Evolutionary conservation across 2,329 filamentous ascomycete species (phyloP), one percentile per base, ranked within the genome.

Genomic region (Verticillium klebahnii): DNA sequence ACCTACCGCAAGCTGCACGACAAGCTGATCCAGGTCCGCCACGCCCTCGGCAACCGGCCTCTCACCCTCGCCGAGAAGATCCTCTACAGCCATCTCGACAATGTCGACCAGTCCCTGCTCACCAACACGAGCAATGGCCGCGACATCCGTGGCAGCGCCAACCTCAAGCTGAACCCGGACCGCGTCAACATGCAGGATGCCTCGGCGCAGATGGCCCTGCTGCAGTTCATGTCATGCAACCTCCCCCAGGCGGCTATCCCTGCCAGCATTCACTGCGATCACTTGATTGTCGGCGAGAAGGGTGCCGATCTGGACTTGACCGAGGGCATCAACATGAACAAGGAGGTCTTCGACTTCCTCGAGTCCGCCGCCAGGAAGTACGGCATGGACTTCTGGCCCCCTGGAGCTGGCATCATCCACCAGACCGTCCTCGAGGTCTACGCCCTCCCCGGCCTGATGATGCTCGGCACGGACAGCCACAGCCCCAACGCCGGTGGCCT

Each of bases 121-220:
- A 87, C 85, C 60, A 87, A 88, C 71, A 97, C 93, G 58, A 85
- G 92, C 76, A 92, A 93, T 84, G 94, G 93, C 68, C 85, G 85
- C 59, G 85, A 89, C 71, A 89, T 99, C 65, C 88, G 95, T 52
- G 94, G 94, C 68, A 88, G 88, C 72, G 93, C 93, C 58, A 98
- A 96, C 74, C 84, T 99, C 77, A 96, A 96, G 81, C 89, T 99
- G 76, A 97, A 97, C 78, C 95, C 95, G 25, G 95, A 99, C 76
- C 87, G 95, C 60, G 95, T 98, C 69, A 96, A 96, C 67, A 99
- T 99, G 95, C 95, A 99, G 78, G 95, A 99, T 81, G 95, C 95
- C 15, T 97, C 92, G 34, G 95, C 95, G 6, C 95, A 99, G 80
- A 99, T 99, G 95, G 95, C 95, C 1, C 81, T 99, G 67, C 81